A percentile compares a stretch with the other conserved stretches of the same genome.
Evolutionary conservation across 2,329 filamentous ascomycete genomes (phyloP).

Genomic region (Exophiala viscosa): DNA sequence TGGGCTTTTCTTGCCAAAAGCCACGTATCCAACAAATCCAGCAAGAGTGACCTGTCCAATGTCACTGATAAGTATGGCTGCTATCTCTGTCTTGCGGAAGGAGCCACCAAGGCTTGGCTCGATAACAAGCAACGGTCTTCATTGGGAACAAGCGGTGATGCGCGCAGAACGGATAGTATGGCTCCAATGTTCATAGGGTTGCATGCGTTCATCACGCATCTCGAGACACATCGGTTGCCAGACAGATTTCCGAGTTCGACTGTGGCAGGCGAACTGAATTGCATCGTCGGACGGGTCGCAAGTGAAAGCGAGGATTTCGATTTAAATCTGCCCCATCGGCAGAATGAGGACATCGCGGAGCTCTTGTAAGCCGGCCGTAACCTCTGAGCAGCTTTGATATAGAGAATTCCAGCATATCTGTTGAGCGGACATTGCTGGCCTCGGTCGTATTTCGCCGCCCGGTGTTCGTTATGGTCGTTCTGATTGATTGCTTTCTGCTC

Average conservation of each 20-base stretch:
- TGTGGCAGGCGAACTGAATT: conserved; percentile 39
- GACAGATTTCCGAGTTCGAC: conserved; percentile 33
- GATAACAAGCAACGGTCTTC: conserved; percentile 6
- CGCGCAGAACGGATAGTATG: conserved; percentile 2
- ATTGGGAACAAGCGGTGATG: background rate
- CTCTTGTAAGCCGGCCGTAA: no score
- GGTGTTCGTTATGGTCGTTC: no score
- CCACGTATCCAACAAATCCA: conserved; percentile 38
- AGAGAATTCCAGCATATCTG: no score
- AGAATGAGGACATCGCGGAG: no score
- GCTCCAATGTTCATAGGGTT: conserved; percentile 39
- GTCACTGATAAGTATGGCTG: conserved; percentile 37
- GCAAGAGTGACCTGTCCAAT: conserved; percentile 22
- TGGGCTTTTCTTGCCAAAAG: conserved; percentile 48
- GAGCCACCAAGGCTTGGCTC: conserved; percentile 28
- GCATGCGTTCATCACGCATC: conserved; percentile 42
- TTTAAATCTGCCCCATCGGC: conserved; percentile 39
- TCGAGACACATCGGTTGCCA: conserved; percentile 36
- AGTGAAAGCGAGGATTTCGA: conserved; percentile 44
- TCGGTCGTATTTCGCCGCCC: no score
- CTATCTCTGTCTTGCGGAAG: conserved; percentile 44
- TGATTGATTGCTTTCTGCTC: no score
- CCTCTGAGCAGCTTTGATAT: no score
- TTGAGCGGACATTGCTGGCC: no score
- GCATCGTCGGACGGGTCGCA: conserved; percentile 40